Evolutionary conservation across 164 flowering plant genomes (phyloP), one percentile per base, ranked within the genome.

Genomic region (Tinospora cordifolia): DNA sequence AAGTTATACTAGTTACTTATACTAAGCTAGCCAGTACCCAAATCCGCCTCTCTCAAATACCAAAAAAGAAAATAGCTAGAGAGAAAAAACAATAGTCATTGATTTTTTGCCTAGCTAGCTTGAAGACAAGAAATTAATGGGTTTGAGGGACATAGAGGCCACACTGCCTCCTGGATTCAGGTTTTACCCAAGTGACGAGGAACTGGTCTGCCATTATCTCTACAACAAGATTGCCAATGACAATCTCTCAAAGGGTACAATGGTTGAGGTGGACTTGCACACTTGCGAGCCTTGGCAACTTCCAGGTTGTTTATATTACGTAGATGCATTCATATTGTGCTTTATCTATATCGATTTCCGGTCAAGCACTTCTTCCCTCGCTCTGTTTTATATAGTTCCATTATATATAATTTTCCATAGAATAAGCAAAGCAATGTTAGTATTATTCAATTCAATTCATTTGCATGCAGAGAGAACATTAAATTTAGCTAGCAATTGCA

Each of bases 251-350:
- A 82, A 77, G 75, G 87, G 87, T 12, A 85, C 90, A 51, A 66
- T 91, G 77, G 85, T 89, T 70, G 97, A 91, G 67, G 84, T 91
- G 59, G 91, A 91, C 73, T 82, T 91, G 85, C 97, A 91, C 76
- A 85, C 83, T 0, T 89, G 94, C 77, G 97, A 91, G 81, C 97
- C 97, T 72, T 91, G 97, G 97, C 88, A 89, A 82, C 88, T 91
- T 72, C 94, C 97, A 70, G 97, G 97, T 91, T 68, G 12, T 79
- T 72, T 8, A 46, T 27, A 0, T 22, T n/a, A n/a, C n/a, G n/a
- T n/a, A n/a, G n/a, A 30, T 30, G 4, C 4, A 30, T 30, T 30
- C 36, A 30, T 30, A 30, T 30, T 30, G 36, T 63, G 25, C 49
- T n/a, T 47, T 59, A 15, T 39, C 17, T 22, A 15, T 34, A 24